Conservation (phyloP, 495 filamentous ascomycete genomes). For the Rhypophila decipiens region DNA sequence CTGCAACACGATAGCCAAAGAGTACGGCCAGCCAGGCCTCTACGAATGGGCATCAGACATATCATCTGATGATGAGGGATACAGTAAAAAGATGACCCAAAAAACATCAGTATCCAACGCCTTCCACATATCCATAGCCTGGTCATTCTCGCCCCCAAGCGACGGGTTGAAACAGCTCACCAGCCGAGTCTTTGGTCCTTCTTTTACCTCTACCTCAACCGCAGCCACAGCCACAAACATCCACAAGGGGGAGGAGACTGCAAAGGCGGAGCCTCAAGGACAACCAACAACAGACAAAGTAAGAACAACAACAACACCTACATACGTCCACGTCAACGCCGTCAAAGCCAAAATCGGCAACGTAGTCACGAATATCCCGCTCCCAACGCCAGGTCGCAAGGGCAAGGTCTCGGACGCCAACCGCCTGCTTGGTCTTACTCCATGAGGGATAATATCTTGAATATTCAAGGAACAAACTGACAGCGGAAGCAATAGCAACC, state of each 20-base stretch:
- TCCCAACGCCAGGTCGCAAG: conserved; percentile 23
- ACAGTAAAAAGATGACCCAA: conserved; percentile 12
- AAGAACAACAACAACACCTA: too few relatives aligned
- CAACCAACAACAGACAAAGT: too few relatives aligned
- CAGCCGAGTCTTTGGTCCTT: conserved; percentile 19
- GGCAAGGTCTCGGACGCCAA: conserved; percentile 7
- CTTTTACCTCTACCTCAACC: too few relatives aligned
- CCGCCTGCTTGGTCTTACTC: conserved; percentile 15
- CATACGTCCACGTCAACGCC: conserved; percentile 35
- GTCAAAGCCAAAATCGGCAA: conserved; percentile 80
- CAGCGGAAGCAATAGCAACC: too few relatives aligned
- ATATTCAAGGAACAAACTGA: background rate
- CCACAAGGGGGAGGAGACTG: background rate
- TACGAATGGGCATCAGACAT: conserved; percentile 41
- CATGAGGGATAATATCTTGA: background rate
- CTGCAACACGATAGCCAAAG: conserved; percentile 55
- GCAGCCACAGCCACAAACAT: background rate
- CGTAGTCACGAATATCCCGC: conserved; percentile 49
- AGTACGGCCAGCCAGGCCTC: conserved; percentile 64
- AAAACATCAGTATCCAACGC: conserved; percentile 21
- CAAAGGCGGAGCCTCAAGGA: background rate
- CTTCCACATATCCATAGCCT: conserved; percentile 81
- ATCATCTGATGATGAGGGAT: background rate
- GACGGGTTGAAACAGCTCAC: conserved; percentile 29
- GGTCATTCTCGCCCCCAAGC: conserved; percentile 52